Evolutionary conservation across 441 rosid genomes (phyloP), one percentile per base, ranked within the genome.

Genomic region (Erodium trifolium): DNA sequence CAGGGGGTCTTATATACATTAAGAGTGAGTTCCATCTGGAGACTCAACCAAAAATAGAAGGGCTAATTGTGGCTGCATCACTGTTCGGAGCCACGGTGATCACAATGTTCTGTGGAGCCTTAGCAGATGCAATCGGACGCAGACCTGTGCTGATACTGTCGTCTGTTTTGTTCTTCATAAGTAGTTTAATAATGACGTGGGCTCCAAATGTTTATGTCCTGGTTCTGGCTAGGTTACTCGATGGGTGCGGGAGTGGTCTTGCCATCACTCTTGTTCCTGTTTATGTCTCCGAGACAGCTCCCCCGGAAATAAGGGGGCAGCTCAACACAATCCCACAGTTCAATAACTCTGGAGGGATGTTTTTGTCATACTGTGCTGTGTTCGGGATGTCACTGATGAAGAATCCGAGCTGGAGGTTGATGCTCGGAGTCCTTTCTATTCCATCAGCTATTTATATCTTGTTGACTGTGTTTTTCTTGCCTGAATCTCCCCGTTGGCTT

Each of bases 401-500:
- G 10, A 80, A 82, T 19, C 87, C 87, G 13, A 86, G 77, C 74
- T 86, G 90, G 90, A 83, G 90, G 70, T 70, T 82, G 79, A 83
- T 86, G 90, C 83, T 86, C 8, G 90, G 90, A 65, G 81, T 86
- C 67, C 85, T 86, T 68, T 76, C 79, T 18, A 57, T 82, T 65
- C 90, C 90, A 18, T 81, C 90, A 7, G 67, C 81, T 12, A 3
- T 79, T n/a, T 86, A 80, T 70, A 78, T 82, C 71, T 65, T 66
- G 60, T 78, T 82, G 68, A 73, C 84, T 0, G 12, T 84, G 67
- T 81, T 81, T 76, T 79, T 74, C 82, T 79, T 86, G 83, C 87
- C 87, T 3, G 90, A 86, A 76, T 86, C 90, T 3, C 90, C 90
- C 0, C 78, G 87, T 73, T 86, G 90, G 90, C 80, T 86, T 0